Percentiles rank a stretch among this genome's conserved stretches.
phyloP scores from a whole-genome alignment of 2,329 filamentous ascomycete genomes.

The Metarhizium guizhouense region DNA sequence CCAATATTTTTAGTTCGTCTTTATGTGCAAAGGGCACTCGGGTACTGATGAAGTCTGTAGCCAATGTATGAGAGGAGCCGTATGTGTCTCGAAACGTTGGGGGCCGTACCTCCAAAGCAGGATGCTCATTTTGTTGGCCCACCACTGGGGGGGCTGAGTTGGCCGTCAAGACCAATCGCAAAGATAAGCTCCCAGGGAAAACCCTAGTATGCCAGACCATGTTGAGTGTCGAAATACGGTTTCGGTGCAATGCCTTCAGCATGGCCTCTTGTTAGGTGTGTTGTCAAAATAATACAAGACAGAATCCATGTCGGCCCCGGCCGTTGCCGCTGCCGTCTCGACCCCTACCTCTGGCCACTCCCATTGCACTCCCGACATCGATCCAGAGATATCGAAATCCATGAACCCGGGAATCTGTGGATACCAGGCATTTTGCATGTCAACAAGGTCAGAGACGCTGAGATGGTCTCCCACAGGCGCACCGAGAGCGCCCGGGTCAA shows the following conservation, averaged over 20 bases:
- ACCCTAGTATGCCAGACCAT: not conserved
- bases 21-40: not conserved
- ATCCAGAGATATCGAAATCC: conserved; percentile 18
- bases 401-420: conserved; percentile 19
- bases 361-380: conserved; percentile 17
- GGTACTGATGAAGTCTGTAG: not conserved
- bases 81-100: not conserved
- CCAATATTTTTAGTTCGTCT: not conserved
- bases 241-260: not conserved
- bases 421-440: conserved; percentile 19
- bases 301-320: conserved; percentile 12
- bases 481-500: conserved; percentile 13
- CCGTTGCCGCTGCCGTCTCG: conserved; percentile 2
- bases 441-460: conserved; percentile 13
- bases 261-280: conserved; percentile 4
- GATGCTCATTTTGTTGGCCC: too few relatives aligned
- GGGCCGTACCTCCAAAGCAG: not conserved
- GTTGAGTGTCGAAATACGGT: not conserved
- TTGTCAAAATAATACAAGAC: conserved; percentile 15
- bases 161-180: not conserved
- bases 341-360: conserved; percentile 16
- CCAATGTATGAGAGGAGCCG: not conserved
- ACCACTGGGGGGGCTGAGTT: not conserved
- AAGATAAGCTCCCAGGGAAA: not conserved
- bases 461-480: conserved; percentile 12